Base-by-base conservation (phyloP, 2,329 filamentous ascomycete species). In the Penicillium sp. region DNA sequence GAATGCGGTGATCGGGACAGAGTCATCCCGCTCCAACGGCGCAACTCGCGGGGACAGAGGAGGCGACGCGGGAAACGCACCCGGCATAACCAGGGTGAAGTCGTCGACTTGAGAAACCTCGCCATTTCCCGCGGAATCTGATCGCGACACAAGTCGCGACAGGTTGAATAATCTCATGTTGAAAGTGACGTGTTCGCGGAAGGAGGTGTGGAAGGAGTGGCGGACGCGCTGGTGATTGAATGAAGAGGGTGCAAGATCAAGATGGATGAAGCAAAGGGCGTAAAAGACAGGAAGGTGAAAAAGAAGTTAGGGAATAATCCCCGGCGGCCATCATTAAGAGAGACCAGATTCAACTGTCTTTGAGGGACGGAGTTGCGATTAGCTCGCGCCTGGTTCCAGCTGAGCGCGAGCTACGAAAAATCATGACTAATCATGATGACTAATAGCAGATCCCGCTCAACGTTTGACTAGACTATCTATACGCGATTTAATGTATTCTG, bases 61-160 rank as follows among this genome's bases (percentile, higher is more conserved):
- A 16, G 52, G 54, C 14, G 56, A 54, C 1, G 31, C 28, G 3
- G 56, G 56, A 10, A 54, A 58, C 0, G 56, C 54, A 11, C 56
- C 56, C 8, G 56, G 56, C 2, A 58, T 46, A 2, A 38, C 26
- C 9, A 50, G 16, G 4, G 20, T n/a, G n/a, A 34, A 9, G 10
- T 29, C 23, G 34, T 52, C 49, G 45, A 29, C 13, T 34, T 20
- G 16, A 9, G 41, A 26, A 7, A 36, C 3, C 8, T 36, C 22
- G 16, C 32, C 22, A 23, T 36, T 35, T 42, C 16, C n/a, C 7
- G 23, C 28, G 7, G 9, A 16, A 40, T 8, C 35, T 23, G 28
- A 14, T 18, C 34, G 40, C 22, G 35, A 36, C 34, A 44, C 49
- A 20, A 31, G 34, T 8, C 42, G 34, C 39, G 44, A 14, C 50